Evolutionary conservation across 768 basidiomycete genomes (phyloP).

Genomic region (Myochromella boudieri): DNA sequence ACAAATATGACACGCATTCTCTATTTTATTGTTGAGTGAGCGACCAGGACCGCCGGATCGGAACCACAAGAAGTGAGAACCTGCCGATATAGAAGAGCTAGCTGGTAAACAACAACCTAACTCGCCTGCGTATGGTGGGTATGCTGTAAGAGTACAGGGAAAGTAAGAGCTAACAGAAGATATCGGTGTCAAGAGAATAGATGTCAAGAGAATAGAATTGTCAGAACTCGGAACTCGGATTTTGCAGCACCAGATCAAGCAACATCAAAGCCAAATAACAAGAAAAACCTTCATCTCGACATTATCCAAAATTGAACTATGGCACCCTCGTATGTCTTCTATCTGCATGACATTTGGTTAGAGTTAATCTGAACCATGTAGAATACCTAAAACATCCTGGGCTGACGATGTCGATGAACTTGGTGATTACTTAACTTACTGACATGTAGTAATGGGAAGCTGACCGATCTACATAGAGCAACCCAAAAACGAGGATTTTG

Average conservation of each 20-base stretch:
- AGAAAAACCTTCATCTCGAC: conserved; percentile 5
- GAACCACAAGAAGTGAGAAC: no score
- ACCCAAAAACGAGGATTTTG: conserved; percentile 64
- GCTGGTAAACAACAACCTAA: no score
- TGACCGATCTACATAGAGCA: conserved; percentile 31
- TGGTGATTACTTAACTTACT: conserved; percentile 34
- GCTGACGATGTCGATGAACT: conserved; percentile 85
- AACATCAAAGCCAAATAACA: background rate
- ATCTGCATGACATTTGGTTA: background rate
- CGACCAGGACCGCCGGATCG: no score
- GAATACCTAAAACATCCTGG: conserved; percentile 74
- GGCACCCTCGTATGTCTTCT: conserved; percentile 35
- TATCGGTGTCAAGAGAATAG: no score
- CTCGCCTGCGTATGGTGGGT: no score
- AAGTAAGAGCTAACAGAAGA: no score
- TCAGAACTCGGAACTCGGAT: no score
- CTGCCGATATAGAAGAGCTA: no score
- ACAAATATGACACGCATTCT: no score
- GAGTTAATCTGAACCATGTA: conserved; percentile 13
- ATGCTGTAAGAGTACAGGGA: no score
- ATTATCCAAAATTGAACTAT: conserved; percentile 16
- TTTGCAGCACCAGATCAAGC: background rate
- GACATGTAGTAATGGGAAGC: background rate
- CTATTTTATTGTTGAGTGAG: no score
- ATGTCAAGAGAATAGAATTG: no score